Conservation (phyloP, 2,329 filamentous ascomycete species). For the Hypoxylon sp. region DNA sequence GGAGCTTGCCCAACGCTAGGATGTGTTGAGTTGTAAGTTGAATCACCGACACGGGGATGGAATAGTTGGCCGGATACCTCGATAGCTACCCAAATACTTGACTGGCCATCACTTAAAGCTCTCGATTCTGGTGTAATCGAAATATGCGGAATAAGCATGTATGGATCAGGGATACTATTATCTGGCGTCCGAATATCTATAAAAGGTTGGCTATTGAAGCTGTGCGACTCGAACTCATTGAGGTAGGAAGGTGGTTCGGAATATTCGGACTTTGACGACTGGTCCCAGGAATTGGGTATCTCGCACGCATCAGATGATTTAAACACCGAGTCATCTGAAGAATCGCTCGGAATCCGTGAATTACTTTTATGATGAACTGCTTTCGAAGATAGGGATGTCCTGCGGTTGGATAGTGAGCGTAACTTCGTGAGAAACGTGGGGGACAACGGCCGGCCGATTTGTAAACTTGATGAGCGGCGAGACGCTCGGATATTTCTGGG, state of each 20-base stretch:
- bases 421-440: constrained; percentile 44
- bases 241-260: constrained; percentile 30
- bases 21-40: constrained; percentile 9
- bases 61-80: constrained; percentile 63
- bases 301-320: constrained; percentile 27
- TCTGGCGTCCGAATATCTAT: constrained; percentile 53
- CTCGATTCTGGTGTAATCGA: constrained; percentile 61
- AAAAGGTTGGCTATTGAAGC: constrained; percentile 42
- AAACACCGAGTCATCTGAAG: constrained; percentile 43
- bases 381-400: constrained; percentile 45
- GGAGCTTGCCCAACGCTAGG: constrained; percentile 22
- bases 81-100: constrained; percentile 65
- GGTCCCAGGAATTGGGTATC: constrained; percentile 35
- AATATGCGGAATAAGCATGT: constrained; percentile 61
- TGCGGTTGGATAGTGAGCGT: constrained; percentile 49
- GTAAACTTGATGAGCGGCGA: constrained; percentile 44
- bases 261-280: constrained; percentile 31
- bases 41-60: constrained; percentile 41
- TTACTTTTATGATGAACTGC: constrained; percentile 42
- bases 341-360: constrained; percentile 34
- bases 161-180: constrained; percentile 44
- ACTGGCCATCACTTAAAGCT: constrained; percentile 54
- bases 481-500: constrained; percentile 20
- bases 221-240: constrained; percentile 31
- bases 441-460: constrained; percentile 35